These are phyloP conservation scores for Calocera viscosa DNA, from an alignment of 768 basidiomycete genomes.

Conservation along the genomic window DNA sequence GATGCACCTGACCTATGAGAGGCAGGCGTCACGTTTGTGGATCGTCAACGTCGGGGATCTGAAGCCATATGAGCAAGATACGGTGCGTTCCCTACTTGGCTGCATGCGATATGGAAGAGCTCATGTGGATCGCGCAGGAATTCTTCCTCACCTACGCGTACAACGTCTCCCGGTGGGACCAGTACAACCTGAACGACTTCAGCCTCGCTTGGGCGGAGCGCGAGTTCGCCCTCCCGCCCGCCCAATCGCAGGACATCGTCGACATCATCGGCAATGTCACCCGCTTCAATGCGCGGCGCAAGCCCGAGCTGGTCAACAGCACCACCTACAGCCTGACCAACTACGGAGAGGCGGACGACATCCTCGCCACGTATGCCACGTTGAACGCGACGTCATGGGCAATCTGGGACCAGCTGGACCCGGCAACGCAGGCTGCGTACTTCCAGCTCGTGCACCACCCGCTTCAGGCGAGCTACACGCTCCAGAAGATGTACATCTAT, in stretches of 20 bases:
- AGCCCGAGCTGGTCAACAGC: constrained; percentile 51
- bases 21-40: constrained; percentile 49
- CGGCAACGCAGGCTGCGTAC: constrained; percentile 43
- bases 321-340: constrained; percentile 52
- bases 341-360: constrained; percentile 58
- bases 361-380: constrained; percentile 40
- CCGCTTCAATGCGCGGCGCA: constrained; percentile 45
- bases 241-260: constrained; percentile 34
- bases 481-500: constrained; percentile 45
- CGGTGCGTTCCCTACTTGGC: not conserved
- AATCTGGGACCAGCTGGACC: constrained; percentile 43
- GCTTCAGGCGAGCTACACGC: constrained; percentile 44
- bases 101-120: not conserved
- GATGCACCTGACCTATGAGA: constrained; percentile 51
- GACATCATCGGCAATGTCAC: constrained; percentile 46
- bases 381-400: constrained; percentile 39
- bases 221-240: constrained; percentile 42
- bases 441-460: constrained; percentile 63
- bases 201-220: constrained; percentile 49
- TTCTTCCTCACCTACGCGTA: constrained; percentile 55
- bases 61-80: constrained; percentile 48
- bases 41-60: constrained; percentile 66
- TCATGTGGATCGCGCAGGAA: constrained; percentile 25
- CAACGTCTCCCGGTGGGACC: constrained; percentile 45
- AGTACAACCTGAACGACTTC: constrained; percentile 41